Evolutionary conservation across 2,329 filamentous ascomycete genomes (phyloP), one percentile per base, ranked within the genome.

Genomic region (Colletotrichum acutatum): DNA sequence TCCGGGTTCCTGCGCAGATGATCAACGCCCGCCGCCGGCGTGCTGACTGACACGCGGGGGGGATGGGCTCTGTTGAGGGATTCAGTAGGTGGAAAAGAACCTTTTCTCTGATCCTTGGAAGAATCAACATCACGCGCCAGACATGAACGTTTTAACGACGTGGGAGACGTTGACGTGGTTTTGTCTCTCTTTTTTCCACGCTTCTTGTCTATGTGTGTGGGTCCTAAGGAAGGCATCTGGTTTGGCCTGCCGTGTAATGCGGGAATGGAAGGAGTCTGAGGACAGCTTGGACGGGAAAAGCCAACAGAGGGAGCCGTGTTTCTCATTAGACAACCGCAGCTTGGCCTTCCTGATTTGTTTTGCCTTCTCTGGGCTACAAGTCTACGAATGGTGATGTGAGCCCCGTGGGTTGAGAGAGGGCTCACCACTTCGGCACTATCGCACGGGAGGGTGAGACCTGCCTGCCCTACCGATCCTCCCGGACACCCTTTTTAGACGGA

Each of bases 1-100:
- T 37, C 32, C 77, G 78, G 78, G 77, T 79, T 80, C 79, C 78
- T 80, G 79, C 79, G 76, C 79, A 78, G 74, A 75, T 80, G 78
- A 79, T 76, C 76, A 77, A 70, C 68, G 62, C 68, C 68, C 57
- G 57, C 67, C 37, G 56, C 30, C 34, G 63, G 49, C 54, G 30
- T 28, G 52, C 59, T 62, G 65, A 67, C 59, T 62, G 65, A 67
- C 69, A 49, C 16, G 52, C 34, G 65, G 49, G 59, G 34, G 37
- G 37, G 16, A 19, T 16, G 37, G 37, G 14, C 37, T 19, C n/a
- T 26, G 42, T 53, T 16, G 2, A 56, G 24, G 53, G 53, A 56
- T 28, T 32, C 49, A 12, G 42, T 53, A 30, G 32, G 34, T 62
- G 49, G 26, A 34, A 66, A 57, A 4, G 19, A 49, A 22, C 42